Percentiles rank a stretch among this genome's conserved stretches.
These are phyloP conservation scores for Herpetomonas samuelpessoai DNA, from an alignment of 208 protist genomes.

Conservation along the genomic window DNA sequence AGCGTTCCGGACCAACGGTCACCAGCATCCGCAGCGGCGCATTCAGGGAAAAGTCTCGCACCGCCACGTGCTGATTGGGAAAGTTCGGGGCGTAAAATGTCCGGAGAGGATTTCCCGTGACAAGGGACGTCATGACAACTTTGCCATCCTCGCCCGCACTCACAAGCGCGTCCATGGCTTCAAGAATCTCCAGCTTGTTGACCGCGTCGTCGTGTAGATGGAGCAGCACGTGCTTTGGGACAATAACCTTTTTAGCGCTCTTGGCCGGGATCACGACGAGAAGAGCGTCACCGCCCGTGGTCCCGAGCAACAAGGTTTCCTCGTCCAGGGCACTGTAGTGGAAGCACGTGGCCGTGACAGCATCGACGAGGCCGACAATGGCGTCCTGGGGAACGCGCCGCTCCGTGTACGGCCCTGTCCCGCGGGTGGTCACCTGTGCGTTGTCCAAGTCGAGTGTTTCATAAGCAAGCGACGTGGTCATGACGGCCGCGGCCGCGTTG, in stretches of 20 bases:
- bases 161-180: slow-evolving; percentile 53
- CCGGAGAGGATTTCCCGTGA: slow-evolving; percentile 43
- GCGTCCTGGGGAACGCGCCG: slow-evolving; percentile 57
- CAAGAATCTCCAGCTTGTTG: slow-evolving; percentile 69
- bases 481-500: slow-evolving; percentile 7
- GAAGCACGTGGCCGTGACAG: slow-evolving; percentile 51
- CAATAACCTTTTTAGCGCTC: slow-evolving; percentile 28
- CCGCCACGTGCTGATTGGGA: slow-evolving; percentile 39
- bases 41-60: slow-evolving; percentile 66
- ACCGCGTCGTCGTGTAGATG: slow-evolving; percentile 38
- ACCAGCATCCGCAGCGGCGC: slow-evolving; percentile 60
- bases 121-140: slow-evolving; percentile 62
- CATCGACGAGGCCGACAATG: slow-evolving; percentile 58
- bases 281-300: slow-evolving; percentile 50
- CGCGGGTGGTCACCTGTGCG: slow-evolving; percentile 33
- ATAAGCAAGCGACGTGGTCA: slow-evolving; percentile 31
- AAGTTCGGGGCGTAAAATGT: slow-evolving; percentile 30
- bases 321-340: slow-evolving; percentile 53
- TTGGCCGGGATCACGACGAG: slow-evolving; percentile 45
- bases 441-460: slow-evolving; percentile 39
- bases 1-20: slow-evolving; percentile 69
- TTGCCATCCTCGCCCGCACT: slow-evolving; percentile 65
- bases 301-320: slow-evolving; percentile 72
- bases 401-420: slow-evolving; percentile 54
- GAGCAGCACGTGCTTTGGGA: slow-evolving; percentile 33